A percentile compares a stretch with the other conserved stretches of the same genome.
Evolutionary conservation across 441 rosid species (phyloP).

Genomic region (Breynia disticha): DNA sequence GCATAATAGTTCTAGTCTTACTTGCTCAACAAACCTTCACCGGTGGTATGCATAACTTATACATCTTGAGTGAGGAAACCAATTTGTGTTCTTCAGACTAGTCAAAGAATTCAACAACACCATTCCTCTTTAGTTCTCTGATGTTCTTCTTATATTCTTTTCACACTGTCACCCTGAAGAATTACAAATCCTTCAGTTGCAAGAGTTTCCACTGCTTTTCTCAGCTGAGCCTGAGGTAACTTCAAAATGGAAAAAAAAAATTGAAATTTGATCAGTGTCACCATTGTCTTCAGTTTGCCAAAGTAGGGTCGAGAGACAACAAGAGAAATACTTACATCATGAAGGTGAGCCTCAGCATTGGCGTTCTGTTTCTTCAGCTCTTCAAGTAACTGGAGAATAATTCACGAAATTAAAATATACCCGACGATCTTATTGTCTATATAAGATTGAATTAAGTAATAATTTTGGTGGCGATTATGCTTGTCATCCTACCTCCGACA

Average conservation of each 20-base stretch:
- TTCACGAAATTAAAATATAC: conserved; percentile 7
- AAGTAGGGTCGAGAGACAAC: not conserved
- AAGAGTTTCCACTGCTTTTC: conserved; percentile 56
- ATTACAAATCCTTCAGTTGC: conserved; percentile 64
- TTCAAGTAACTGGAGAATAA: conserved; percentile 49
- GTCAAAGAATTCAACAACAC: not conserved
- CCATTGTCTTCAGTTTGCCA: not conserved
- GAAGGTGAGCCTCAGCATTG: conserved; percentile 57
- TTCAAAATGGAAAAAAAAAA: not conserved
- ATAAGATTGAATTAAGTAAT: no score
- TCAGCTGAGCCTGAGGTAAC: conserved; percentile 55
- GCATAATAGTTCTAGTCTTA: not conserved
- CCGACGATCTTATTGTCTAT: no score
- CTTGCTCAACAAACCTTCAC: not conserved
- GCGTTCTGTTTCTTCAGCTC: conserved; percentile 79
- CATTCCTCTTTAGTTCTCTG: not conserved
- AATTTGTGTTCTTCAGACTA: not conserved
- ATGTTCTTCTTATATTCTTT: conserved; percentile 31
- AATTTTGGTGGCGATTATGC: no score
- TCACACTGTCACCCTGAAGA: conserved; percentile 60
- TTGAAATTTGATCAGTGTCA: conserved; percentile 4
- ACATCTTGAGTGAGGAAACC: not conserved
- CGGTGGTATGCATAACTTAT: not conserved
- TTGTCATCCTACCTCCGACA: conserved; percentile 45
- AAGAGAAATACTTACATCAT: conserved; percentile 44